Conservation (phyloP, 768 basidiomycete genomes). For the Nevesoporus exiguus region DNA sequence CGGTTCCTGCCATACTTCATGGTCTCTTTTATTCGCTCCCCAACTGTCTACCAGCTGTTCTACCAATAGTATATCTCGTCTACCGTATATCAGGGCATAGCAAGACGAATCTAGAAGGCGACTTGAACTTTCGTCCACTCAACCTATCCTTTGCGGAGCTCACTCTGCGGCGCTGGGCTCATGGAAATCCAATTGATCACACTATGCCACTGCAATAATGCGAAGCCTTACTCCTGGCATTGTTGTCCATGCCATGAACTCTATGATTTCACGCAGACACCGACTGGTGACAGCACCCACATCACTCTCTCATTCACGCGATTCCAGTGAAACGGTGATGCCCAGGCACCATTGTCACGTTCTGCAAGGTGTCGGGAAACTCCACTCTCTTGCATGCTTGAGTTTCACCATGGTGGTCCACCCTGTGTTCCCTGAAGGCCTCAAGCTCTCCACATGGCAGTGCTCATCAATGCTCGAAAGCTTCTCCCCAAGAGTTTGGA, state of each 20-base stretch:
- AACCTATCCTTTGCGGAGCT: too few relatives aligned
- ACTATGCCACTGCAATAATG: not conserved
- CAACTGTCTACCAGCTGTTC: not conserved
- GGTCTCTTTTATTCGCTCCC: not conserved
- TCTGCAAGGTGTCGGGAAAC: not conserved
- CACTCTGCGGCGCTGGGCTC: not conserved
- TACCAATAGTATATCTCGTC: not conserved
- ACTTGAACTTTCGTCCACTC: not conserved
- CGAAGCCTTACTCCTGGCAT: not conserved
- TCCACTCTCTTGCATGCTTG: not conserved
- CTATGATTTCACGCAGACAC: not conserved
- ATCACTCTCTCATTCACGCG: not conserved
- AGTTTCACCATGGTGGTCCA: too few relatives aligned
- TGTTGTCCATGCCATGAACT: not conserved
- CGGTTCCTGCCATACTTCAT: not conserved
- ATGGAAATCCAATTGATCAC: not conserved
- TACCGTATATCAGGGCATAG: not conserved
- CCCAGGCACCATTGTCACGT: not conserved
- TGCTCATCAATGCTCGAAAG: not conserved
- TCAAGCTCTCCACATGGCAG: not conserved
- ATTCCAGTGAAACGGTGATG: not conserved
- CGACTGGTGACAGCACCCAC: too few relatives aligned
- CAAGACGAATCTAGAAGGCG: not conserved
- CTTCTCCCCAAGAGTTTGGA: not conserved
- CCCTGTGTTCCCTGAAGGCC: too few relatives aligned